Percentiles rank a stretch among this genome's conserved stretches.
phyloP scores from a whole-genome alignment of 805 yeast species.

The Suhomyces faveliae region DNA sequence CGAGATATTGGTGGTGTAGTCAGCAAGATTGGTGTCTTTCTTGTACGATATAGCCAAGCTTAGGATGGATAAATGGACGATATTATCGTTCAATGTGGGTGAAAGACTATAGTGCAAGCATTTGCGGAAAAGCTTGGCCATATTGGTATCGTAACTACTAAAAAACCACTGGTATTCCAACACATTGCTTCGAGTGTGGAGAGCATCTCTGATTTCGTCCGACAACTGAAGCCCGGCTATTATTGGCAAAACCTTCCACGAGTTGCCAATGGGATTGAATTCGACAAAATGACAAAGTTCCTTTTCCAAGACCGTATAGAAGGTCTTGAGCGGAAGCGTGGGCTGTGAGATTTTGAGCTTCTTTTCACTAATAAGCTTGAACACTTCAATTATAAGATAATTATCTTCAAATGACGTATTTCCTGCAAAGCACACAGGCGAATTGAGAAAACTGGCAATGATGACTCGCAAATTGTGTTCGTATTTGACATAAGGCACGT shows the following conservation, averaged over 20 bases:
- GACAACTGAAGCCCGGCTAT: constrained; percentile 46
- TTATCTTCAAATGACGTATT: constrained; percentile 24
- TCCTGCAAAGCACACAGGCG: constrained; percentile 35
- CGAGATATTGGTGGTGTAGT: constrained; percentile 20
- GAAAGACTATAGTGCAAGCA: constrained; percentile 25
- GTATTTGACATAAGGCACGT: constrained; percentile 49
- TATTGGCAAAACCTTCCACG: constrained; percentile 50
- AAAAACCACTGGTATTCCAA: constrained; percentile 34
- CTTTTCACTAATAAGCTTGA: constrained; percentile 43
- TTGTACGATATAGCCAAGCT: constrained; percentile 33
- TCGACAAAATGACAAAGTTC: constrained; percentile 33
- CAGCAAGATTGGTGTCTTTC: constrained; percentile 21
- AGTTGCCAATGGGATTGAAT: constrained; percentile 27
- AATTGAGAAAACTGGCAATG: constrained; percentile 44
- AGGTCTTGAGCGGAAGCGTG: constrained; percentile 42
- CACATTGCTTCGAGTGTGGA: constrained; percentile 27
- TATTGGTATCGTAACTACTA: constrained; percentile 31
- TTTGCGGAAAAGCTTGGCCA: constrained; percentile 26
- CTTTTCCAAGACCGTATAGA: constrained; percentile 37
- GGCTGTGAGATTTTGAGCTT: constrained; percentile 50
- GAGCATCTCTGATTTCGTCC: constrained; percentile 31
- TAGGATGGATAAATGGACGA: constrained; percentile 30
- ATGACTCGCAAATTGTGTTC: constrained; percentile 46
- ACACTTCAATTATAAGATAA: constrained; percentile 47
- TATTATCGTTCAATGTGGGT: constrained; percentile 19